These are phyloP conservation scores for Neonectria coccinea DNA, from an alignment of 2,329 filamentous ascomycete genomes.

Conservation along the genomic window DNA sequence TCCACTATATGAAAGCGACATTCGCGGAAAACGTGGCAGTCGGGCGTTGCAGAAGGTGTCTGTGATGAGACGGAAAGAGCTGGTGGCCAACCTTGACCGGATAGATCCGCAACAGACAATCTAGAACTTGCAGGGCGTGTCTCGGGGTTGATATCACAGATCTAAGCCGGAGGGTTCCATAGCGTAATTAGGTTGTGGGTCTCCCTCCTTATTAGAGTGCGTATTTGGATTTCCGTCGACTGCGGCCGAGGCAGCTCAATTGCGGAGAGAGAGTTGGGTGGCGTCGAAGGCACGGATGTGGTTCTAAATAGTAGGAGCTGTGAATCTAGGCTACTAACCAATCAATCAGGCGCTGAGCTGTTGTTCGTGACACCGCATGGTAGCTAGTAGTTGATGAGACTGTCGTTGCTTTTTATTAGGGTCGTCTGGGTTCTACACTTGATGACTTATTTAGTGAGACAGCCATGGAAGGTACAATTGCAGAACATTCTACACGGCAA, in stretches of 20 bases:
- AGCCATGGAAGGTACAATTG: slow-evolving; percentile 7
- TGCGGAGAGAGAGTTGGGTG: slow-evolving; percentile 3
- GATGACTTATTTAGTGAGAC: neutral
- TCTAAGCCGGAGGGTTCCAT: too few relatives aligned
- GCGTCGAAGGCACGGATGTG: neutral
- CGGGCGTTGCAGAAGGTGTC: slow-evolving; percentile 35
- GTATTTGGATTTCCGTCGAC: neutral
- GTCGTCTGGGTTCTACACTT: neutral
- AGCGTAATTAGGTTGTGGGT: neutral
- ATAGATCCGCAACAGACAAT: neutral
- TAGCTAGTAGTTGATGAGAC: too few relatives aligned
- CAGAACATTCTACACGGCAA: neutral
- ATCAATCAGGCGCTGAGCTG: too few relatives aligned
- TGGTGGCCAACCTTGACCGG: neutral
- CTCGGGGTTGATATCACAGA: neutral
- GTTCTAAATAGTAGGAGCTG: neutral
- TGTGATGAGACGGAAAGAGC: slow-evolving; percentile 27
- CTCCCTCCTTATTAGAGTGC: neutral
- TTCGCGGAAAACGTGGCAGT: slow-evolving; percentile 44
- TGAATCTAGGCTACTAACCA: neutral
- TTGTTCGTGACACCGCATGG: too few relatives aligned
- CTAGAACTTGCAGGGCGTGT: neutral
- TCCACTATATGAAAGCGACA: slow-evolving; percentile 25
- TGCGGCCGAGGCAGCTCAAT: neutral
- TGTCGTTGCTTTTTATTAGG: neutral